Base-by-base conservation (phyloP, 23 red algal species). In the Chondrus crispus region DNA sequence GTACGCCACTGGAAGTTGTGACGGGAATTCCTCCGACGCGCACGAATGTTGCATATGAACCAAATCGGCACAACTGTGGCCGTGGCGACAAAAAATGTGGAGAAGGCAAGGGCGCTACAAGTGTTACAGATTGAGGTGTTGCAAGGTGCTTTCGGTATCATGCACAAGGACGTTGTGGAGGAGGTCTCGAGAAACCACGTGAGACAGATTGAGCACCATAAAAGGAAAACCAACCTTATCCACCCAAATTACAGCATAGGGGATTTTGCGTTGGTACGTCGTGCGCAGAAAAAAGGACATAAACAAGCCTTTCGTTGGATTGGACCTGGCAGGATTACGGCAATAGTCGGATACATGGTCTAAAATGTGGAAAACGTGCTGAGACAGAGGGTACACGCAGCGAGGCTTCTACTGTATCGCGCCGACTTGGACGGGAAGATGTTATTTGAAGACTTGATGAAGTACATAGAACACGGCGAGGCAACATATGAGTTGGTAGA, bases 1-100 rank as follows among this genome's bases (percentile, higher is more conserved):
- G 78, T 40, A 58, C 46, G n/a, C 78, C 44, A 38, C 40, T 82
- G 45, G 48, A 82, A 82, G 78, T 82, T 4, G 9, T 82, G 78
- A 82, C 78, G 33, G 78, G 78, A 26, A 82, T 82, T 51, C n/a
- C n/a, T 20, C 78, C 78, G 33, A 40, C 44, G n/a, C 78, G 78
- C 30, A 29, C 71, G 4, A 22, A 42, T 28, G 22, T 76, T 39
- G 39, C 20, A 22, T 7, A 30, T 32, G 58, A 19, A 64, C 24
- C 24, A 64, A 19, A 8, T 32, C 24, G 16, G 58, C n/a, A n/a
- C n/a, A n/a, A n/a, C n/a, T n/a, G n/a, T n/a, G n/a, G n/a, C n/a
- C n/a, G n/a, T n/a, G n/a, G n/a, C n/a, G n/a, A n/a, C n/a, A n/a
- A n/a, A n/a, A n/a, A n/a, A n/a, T n/a, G n/a, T n/a, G n/a, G n/a